Evolutionary conservation across 2,329 filamentous ascomycete genomes (phyloP).

Genomic region (Remersonia thermophila): DNA sequence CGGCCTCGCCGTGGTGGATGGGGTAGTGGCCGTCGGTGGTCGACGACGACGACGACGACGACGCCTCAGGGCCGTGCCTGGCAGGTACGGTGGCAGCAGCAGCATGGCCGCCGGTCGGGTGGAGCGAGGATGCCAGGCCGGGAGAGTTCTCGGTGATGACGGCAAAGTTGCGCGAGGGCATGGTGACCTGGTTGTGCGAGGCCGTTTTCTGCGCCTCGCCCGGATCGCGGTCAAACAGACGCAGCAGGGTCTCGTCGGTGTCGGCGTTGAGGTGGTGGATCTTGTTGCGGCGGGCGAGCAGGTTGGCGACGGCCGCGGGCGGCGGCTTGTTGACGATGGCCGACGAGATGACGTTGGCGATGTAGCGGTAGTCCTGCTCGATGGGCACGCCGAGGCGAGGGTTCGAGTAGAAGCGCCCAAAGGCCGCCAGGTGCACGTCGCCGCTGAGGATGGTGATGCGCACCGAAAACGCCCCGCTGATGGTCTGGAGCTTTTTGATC

Average conservation of each 20-base stretch:
- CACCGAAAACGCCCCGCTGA: slow-evolving; percentile 76
- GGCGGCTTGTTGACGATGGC: slow-evolving; percentile 94
- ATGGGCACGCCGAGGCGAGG: slow-evolving; percentile 64
- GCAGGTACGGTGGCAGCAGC: background rate
- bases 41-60: slow-evolving; percentile 1
- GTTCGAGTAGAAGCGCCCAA: slow-evolving; percentile 92
- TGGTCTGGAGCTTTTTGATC: slow-evolving; percentile 67
- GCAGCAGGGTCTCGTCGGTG: slow-evolving; percentile 86
- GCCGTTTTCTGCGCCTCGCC: slow-evolving; percentile 64
- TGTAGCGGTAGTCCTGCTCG: slow-evolving; percentile 81
- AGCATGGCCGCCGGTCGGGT: background rate
- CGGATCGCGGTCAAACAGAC: slow-evolving; percentile 84
- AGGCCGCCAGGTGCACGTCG: slow-evolving; percentile 82
- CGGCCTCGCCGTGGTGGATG: slow-evolving; percentile 64
- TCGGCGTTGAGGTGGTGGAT: slow-evolving; percentile 55
- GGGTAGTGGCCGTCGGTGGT: slow-evolving; percentile 51
- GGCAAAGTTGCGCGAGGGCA: slow-evolving; percentile 88
- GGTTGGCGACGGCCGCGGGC: slow-evolving; percentile 74
- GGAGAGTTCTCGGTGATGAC: slow-evolving; percentile 80
- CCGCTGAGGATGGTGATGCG: slow-evolving; percentile 87
- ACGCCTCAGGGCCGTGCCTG: background rate
- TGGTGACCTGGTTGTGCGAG: slow-evolving; percentile 70
- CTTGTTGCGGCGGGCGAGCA: slow-evolving; percentile 82
- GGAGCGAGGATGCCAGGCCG: slow-evolving; percentile 10
- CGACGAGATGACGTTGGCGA: slow-evolving; percentile 87